Conservation (phyloP, 805 yeast species). For the Teunomyces pallodes region DNA sequence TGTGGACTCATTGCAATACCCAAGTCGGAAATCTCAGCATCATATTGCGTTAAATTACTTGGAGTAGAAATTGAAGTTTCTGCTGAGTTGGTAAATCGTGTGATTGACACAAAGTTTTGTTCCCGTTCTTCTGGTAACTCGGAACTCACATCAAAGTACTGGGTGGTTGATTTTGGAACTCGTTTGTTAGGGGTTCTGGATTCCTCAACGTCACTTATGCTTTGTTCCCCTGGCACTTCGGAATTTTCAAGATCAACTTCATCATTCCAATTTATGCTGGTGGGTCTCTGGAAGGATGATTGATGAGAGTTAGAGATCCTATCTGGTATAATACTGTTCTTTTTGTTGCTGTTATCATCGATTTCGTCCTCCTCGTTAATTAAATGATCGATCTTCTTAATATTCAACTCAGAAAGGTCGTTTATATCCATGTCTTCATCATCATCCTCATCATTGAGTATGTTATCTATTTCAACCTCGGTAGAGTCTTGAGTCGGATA, state of each 20-base stretch:
- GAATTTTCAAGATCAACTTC: constrained; percentile 32
- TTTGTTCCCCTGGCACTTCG: constrained; percentile 1
- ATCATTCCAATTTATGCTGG: constrained; percentile 45
- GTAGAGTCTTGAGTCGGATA: background rate
- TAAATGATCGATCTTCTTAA: constrained; percentile 36
- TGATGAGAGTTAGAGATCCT: constrained; percentile 16
- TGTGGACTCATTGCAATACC: constrained; percentile 43
- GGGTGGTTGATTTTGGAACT: constrained; percentile 16
- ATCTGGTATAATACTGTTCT: constrained; percentile 1
- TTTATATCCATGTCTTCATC: constrained; percentile 28
- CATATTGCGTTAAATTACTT: constrained; percentile 37
- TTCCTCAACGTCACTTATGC: background rate
- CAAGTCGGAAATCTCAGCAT: constrained; percentile 41
- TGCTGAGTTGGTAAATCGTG: constrained; percentile 8
- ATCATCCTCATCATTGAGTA: constrained; percentile 12
- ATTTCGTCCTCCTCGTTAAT: constrained; percentile 25
- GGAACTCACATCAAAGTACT: constrained; percentile 21
- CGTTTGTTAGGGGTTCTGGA: background rate
- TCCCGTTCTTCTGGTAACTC: constrained; percentile 8
- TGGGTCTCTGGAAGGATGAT: constrained; percentile 35
- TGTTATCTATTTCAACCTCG: constrained; percentile 6
- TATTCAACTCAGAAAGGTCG: constrained; percentile 38
- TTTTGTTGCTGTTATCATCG: background rate
- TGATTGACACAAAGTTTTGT: constrained; percentile 7
- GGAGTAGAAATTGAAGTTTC: constrained; percentile 30